Conservation (phyloP, 1,139 yeast species). For the Scheffersomyces lignicola region DNA sequence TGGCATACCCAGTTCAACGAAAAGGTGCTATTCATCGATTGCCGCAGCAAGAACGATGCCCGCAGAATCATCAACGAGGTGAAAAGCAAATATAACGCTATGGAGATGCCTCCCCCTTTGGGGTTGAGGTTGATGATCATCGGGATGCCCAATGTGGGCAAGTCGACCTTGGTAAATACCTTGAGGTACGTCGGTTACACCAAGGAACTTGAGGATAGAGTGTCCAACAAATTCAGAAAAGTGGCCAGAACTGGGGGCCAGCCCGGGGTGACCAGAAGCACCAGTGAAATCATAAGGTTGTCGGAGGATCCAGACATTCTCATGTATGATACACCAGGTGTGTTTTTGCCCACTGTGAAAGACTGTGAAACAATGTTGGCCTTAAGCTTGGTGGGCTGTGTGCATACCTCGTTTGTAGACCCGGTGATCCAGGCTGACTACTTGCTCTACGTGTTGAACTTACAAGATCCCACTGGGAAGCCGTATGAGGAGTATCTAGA, state of each 20-base stretch:
- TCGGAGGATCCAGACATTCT: conserved; percentile 63
- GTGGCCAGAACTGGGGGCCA: conserved; percentile 86
- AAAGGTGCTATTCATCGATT: conserved; percentile 60
- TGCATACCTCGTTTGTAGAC: conserved; percentile 70
- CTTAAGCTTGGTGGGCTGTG: conserved; percentile 74
- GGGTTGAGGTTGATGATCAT: conserved; percentile 77
- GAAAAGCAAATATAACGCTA: conserved; percentile 38
- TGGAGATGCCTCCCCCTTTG: conserved; percentile 74
- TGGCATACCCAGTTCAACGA: conserved; percentile 58
- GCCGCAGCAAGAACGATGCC: conserved; percentile 55
- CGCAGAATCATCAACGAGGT: conserved; percentile 50
- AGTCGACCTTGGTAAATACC: conserved; percentile 82
- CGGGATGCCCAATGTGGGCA: conserved; percentile 99
- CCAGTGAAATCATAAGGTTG: conserved; percentile 75
- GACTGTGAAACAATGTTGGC: conserved; percentile 73
- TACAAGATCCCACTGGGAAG: conserved; percentile 52
- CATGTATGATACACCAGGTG: conserved; percentile 92
- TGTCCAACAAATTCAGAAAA: conserved; percentile 47
- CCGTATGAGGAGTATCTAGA: conserved; percentile 48
- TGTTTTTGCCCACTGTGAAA: conserved; percentile 74
- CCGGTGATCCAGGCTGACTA: conserved; percentile 89
- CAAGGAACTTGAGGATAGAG: conserved; percentile 11
- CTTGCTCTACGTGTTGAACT: conserved; percentile 69
- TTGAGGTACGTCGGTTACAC: conserved; percentile 56
- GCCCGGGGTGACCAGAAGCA: conserved; percentile 86